Evolutionary conservation across 257 asterid species (phyloP), one percentile per base, ranked within the genome.

Genomic region (Salvia miltiorrhiza): DNA sequence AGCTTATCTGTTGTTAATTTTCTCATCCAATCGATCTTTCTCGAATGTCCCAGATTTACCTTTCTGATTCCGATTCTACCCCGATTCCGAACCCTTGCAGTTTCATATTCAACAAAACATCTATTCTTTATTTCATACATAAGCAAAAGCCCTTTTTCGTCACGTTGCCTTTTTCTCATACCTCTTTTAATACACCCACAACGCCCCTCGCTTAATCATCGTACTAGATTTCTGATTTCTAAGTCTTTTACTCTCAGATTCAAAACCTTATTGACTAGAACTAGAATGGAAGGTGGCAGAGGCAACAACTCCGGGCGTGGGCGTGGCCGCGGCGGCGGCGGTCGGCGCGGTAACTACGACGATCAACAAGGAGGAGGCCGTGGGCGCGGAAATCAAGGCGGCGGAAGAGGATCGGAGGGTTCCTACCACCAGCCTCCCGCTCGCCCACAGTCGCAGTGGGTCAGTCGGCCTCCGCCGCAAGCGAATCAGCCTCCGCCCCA

Each of bases 401-500:
- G 81, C 45, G 70, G 81, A 17, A 75, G 77, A 19, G 52, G 64
- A 10, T 33, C 49, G 57, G 74, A 14, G 1, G 47, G 44, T 17
- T 41, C 37, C 48, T 26, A 32, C 20, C n/a, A 26, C 0, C 79
- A 67, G 63, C 59, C 69, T 7, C 45, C 72, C 3, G 7, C 62
- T 61, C 78, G 12, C 20, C 65, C 5, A 1, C 80, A 45, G n/a
- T n/a, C n/a, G 67, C 82, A 73, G 48, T 60, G 76, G 72, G 69
- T 3, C 28, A 55, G 11, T 6, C 75, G 77, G 53, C 56, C 78
- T 56, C 69, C 63, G 55, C 56, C 44, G 40, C 78, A 43, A 78
- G 40, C 24, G 41, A 40, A 17, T 24, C 78, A 49, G 67, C 67
- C 80, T 13, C 62, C 78, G 0, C 11, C 61, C 1, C 77, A 24